Evolutionary conservation across 768 basidiomycete species (phyloP), one percentile per base, ranked within the genome.

Genomic region (Strobilomyces echinocephalus): DNA sequence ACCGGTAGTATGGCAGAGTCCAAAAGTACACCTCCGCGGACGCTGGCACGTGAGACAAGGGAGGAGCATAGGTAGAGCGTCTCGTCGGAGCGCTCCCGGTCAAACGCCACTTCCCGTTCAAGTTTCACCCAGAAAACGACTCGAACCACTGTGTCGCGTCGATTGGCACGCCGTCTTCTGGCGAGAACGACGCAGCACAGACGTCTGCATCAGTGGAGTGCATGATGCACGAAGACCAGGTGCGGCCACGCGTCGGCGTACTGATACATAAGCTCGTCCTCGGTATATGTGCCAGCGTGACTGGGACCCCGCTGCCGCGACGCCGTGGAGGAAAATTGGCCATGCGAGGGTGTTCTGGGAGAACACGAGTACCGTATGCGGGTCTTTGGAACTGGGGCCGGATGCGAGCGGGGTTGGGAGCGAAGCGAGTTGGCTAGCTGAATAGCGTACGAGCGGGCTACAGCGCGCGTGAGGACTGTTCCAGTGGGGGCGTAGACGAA

Each of bases 251-350:
- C 84, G 62, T 94, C 83, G 12, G 57, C 69, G 54, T 87, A 84
- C 64, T 95, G 92, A 67, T 82, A 82, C 1, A 74, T 76, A 0
- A 94, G 77, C 63, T 95, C 92, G 8, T 71, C 63, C 4, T 82
- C 66, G 5, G 82, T 86, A 62, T 89, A 93, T 0, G 76, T 15
- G 87, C 86, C 14, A 88, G 80, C 0, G 90, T 88, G 49, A 80
- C 79, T 80, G 71, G 15, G 89, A 63, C 4, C 87, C 88, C 0
- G 84, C 86, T 0, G 90, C 85, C 40, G 85, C 73, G 64, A 69
- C 67, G 46, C 67, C 55, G 16, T 73, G 69, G 7, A 83, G 53
- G 45, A 77, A 64, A 53, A 81, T 64, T 1, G 82, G 79, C 71
- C 75, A 85, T 40, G 73, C 71, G 43, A 91, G 60, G 18, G 75